Percentiles rank a stretch among this genome's conserved stretches.
Conservation (phyloP, 2,329 filamentous ascomycete genomes). For the Sarocladium strictum region DNA sequence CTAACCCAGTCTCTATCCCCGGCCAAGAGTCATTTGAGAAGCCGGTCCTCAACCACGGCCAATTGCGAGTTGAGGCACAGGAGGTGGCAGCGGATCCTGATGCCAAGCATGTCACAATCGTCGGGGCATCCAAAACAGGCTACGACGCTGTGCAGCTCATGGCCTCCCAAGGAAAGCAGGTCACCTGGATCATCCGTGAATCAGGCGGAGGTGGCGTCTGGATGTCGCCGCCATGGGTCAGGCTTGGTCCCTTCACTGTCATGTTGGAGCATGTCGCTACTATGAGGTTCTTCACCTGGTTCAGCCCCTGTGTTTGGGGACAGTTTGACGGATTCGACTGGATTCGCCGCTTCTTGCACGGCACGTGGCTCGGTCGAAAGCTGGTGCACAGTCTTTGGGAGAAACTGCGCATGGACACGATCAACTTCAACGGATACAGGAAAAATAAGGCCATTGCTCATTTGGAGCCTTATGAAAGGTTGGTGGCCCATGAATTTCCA, state of each 20-base stretch:
- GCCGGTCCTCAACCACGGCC: conserved; percentile 34
- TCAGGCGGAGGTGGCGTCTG: conserved; percentile 48
- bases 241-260: conserved; percentile 45
- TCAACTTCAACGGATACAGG: conserved; percentile 39
- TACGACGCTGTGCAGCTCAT: conserved; percentile 53
- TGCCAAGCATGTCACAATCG: conserved; percentile 34
- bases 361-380: conserved; percentile 40
- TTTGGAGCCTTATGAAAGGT: conserved; percentile 3
- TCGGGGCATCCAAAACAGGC: conserved; percentile 53
- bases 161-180: conserved; percentile 38
- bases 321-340: conserved; percentile 43
- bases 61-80: conserved; percentile 11
- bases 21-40: conserved; percentile 29
- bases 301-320: conserved; percentile 62
- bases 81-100: conserved; percentile 8
- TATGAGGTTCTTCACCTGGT: conserved; percentile 55
- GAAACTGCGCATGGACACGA: conserved; percentile 39
- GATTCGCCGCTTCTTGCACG: conserved; percentile 43
- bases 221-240: conserved; percentile 51
- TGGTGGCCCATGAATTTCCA: not conserved
- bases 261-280: conserved; percentile 50
- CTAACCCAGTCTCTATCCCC: conserved; percentile 32
- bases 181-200: conserved; percentile 45
- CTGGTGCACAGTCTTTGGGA: conserved; percentile 45
- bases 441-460: conserved; percentile 1